These are phyloP conservation scores for Endocarpon pusillum DNA, from an alignment of 495 filamentous ascomycete species.

Conservation along the genomic window DNA sequence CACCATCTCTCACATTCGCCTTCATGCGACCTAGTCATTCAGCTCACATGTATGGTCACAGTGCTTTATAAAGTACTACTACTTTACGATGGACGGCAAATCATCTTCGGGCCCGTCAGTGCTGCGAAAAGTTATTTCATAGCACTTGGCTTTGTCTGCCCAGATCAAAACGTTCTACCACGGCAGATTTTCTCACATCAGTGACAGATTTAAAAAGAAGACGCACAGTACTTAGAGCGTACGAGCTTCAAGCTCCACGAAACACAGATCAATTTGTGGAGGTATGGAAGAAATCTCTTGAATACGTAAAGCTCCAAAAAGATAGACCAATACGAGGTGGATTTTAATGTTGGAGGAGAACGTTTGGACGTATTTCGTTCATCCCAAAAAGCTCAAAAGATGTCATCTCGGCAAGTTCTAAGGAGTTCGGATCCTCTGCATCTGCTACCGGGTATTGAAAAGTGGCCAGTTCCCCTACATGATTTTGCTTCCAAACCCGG, in stretches of 20 bases:
- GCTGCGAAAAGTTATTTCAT: conserved; percentile 51
- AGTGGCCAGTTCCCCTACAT: too few species aligned
- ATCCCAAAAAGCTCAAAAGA: too few species aligned
- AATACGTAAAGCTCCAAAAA: conserved; percentile 42
- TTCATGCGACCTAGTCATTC: too few species aligned
- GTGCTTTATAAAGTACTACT: conserved; percentile 54
- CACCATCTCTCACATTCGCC: too few species aligned
- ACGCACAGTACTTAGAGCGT: conserved; percentile 39
- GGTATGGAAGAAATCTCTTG: conserved; percentile 20
- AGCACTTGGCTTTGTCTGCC: conserved; percentile 45
- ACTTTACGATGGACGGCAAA: conserved; percentile 45
- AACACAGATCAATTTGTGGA: conserved; percentile 18
- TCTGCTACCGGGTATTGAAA: too few species aligned
- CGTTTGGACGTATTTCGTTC: conserved; percentile 18
- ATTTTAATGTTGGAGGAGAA: conserved; percentile 20
- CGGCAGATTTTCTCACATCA: conserved; percentile 53
- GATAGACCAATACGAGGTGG: conserved; percentile 29
- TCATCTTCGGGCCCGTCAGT: conserved; percentile 41
- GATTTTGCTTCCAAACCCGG: too few species aligned
- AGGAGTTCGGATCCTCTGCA: too few species aligned
- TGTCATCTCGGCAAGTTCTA: too few species aligned
- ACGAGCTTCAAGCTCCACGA: conserved; percentile 28
- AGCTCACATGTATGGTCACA: too few species aligned
- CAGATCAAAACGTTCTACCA: conserved; percentile 47
- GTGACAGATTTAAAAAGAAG: conserved; percentile 55